Evolutionary conservation across 176 grass and related monocot species (phyloP), one percentile per base, ranked within the genome.

Genomic region (Ananas comosus): DNA sequence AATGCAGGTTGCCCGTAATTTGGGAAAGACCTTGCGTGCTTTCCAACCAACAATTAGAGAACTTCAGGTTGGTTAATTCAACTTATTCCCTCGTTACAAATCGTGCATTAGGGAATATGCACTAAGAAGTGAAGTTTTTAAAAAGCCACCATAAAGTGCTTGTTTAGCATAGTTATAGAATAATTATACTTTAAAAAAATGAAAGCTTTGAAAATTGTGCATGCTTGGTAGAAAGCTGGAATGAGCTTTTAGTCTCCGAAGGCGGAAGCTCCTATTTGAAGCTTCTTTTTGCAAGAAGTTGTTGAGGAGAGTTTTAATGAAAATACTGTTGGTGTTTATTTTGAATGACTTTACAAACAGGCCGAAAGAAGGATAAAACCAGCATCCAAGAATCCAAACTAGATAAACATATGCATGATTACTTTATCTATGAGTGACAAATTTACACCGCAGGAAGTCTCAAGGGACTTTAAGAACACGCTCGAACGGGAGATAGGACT

Each of bases 41-140:
- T 97, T 97, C 78, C 94, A 97, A 51, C 94, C 94, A 75, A 97
- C 94, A 19, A 92, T 92, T 74, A 79, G 80, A 76, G 94, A 97
- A 74, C 80, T 97, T 73, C 94, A 92, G 89, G 94, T 97, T 74
- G 23, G 79, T 67, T 25, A 54, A 76, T 77, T 79, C 21, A 18
- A 49, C 70, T 74, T 65, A 12, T 65, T 58, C 16, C 49, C 51
- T 78, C 13, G 17, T 53, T 25, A 5, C 33, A 42, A 29, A 33
- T 71, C 69, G 13, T n/a, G 50, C 1, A 4, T 42, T 52, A 14
- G 28, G 4, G 51, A 52, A 53, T 71, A 4, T 12, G 54, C 33
- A 10, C 23, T 28, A 29, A 56, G 12, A 42, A 71, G 52, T 42
- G 16, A 53, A 53, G 69, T n/a, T 22, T 5, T 22, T 2, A 7